Percentiles rank a stretch among this genome's conserved stretches.
phyloP scores from a whole-genome alignment of 2,329 filamentous ascomycete genomes.

The Plenodomus biglobosus region DNA sequence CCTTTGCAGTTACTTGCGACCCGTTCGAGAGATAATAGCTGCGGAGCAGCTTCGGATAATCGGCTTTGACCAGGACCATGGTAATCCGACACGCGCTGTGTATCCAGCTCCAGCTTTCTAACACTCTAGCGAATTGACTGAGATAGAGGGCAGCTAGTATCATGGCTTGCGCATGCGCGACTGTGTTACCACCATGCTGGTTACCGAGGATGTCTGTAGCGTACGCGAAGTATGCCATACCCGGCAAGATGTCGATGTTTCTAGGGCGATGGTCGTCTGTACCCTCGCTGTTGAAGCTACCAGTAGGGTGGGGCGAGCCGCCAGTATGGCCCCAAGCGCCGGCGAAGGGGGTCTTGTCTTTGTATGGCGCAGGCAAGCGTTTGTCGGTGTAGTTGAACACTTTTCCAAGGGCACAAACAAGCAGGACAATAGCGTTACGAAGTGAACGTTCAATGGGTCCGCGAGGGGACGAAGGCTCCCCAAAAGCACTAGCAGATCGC shows the following conservation, averaged over 20 bases:
- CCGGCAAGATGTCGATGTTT: conserved; percentile 85
- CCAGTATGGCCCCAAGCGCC: conserved; percentile 27
- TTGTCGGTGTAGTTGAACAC: conserved; percentile 63
- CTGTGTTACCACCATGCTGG: conserved; percentile 73
- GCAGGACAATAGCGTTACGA: conserved; percentile 74
- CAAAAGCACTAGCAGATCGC: conserved; percentile 32
- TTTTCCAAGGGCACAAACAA: conserved; percentile 83
- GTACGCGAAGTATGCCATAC: conserved; percentile 84
- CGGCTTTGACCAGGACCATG: conserved; percentile 73
- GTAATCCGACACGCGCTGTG: conserved; percentile 61
- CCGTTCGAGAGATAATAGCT: conserved; percentile 20
- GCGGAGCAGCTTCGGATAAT: conserved; percentile 35
- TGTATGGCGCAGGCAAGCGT: conserved; percentile 57
- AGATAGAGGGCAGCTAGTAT: conserved; percentile 86
- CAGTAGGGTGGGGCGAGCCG: conserved; percentile 44
- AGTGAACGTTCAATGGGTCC: conserved; percentile 37
- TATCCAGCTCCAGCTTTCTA: conserved; percentile 80
- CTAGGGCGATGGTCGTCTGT: conserved; percentile 41
- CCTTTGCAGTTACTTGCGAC: conserved; percentile 20
- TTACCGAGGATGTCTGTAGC: conserved; percentile 85
- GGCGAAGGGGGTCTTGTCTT: conserved; percentile 42
- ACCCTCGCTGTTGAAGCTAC: conserved; percentile 36
- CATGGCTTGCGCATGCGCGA: conserved; percentile 82
- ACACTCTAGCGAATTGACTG: conserved; percentile 79
- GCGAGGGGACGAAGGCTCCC: conserved; percentile 27